phyloP scores from a whole-genome alignment of 345 rosid genomes.

The Atalantia buxifolia region DNA sequence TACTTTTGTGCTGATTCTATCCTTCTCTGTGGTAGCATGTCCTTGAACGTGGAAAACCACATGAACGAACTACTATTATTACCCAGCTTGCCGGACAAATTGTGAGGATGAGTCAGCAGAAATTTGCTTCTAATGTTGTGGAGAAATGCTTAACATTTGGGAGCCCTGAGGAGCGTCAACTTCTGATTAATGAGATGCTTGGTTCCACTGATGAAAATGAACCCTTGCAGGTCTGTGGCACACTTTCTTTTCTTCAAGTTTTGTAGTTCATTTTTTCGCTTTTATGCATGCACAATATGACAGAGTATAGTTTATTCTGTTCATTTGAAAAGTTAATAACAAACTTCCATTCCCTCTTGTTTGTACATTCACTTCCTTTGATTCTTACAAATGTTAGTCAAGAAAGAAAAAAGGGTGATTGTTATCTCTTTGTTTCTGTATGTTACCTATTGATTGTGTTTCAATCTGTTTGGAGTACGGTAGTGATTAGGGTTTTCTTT shows the following conservation, averaged over 20 bases:
- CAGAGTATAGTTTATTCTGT: background rate
- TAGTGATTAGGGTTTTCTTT: background rate
- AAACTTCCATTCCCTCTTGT: background rate
- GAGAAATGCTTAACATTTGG: constrained; percentile 93
- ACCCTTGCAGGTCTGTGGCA: constrained; percentile 79
- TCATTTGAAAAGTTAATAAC: background rate
- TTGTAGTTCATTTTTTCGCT: background rate
- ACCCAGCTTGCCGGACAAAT: constrained; percentile 87
- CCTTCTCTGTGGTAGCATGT: constrained; percentile 57
- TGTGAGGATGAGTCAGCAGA: constrained; percentile 95
- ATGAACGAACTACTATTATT: constrained; percentile 72
- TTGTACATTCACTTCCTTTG: background rate
- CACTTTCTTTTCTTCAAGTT: constrained; percentile 4
- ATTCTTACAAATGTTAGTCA: background rate
- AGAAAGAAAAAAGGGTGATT: background rate
- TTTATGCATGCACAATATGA: background rate
- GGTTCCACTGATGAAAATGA: constrained; percentile 94
- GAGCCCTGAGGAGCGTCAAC: constrained; percentile 75
- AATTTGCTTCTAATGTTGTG: constrained; percentile 96
- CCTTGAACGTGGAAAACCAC: constrained; percentile 81
- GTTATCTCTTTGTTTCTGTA: background rate
- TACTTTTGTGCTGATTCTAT: constrained; percentile 9
- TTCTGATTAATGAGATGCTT: constrained; percentile 86
- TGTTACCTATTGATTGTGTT: background rate
- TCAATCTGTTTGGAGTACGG: background rate